Evolutionary conservation across 176 grass and related monocot genomes (phyloP), one percentile per base, ranked within the genome.

Genomic region (Oropetium thomaeum): DNA sequence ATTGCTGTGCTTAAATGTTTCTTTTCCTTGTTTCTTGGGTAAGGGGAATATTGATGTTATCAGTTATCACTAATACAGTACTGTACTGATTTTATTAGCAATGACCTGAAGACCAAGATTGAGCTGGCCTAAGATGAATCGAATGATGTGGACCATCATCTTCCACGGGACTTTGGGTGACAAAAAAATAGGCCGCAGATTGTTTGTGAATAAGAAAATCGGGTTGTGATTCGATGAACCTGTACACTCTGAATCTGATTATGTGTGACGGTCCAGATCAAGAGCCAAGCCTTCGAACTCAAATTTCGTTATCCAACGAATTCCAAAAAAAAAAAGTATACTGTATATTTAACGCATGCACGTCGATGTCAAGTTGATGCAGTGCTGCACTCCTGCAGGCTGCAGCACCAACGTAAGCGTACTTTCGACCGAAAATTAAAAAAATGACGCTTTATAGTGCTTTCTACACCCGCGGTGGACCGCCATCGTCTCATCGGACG

Each of bases 21-120:
- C n/a, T 49, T 71, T 85, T 74, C 62, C 32, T 32, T 14, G 49
- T 22, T 60, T 78, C 49, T 15, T 52, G 35, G 65, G 35, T 19
- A 28, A 70, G 12, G n/a, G 35, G 2, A 26, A 0, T 17, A 55
- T 78, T 15, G 25, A 68, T 67, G 25, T 1, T 67, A 49, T 0
- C 13, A 4, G 27, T 22, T 22, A 17, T 17, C 14, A 47, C 14
- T 10, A n/a, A n/a, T n/a, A 13, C 41, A 13, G 1, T 5, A 17
- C 40, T 1, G 2, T 5, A 47, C 44, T 47, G 44, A 4, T 42
- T 5, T 3, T 74, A 14, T 28, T 42, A 47, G 10, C 8, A 25
- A 34, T 26, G 11, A 26, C 12, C 22, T 17, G 17, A 35, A 19
- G 23, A 35, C 13, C 1, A 12, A 37, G 4, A 14, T 9, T 25